Conservation (phyloP, 768 basidiomycete species). For the Boletus reticuloceps region DNA sequence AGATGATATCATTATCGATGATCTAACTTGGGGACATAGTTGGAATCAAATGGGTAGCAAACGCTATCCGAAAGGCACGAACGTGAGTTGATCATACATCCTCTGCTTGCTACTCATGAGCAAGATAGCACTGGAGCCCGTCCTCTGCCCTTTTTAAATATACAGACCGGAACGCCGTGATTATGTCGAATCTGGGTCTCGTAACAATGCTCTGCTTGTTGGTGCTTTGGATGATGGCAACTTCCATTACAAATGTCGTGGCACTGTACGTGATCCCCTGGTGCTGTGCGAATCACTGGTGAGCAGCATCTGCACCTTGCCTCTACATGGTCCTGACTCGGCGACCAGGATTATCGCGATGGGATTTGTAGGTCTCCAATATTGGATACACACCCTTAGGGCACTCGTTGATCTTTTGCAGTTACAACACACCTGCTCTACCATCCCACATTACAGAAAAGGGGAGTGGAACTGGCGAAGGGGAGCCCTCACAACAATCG, state of each 20-base stretch:
- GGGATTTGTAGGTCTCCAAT: not conserved
- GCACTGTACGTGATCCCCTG: not conserved
- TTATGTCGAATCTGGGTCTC: not conserved
- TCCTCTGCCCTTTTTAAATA: not conserved
- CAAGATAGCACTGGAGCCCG: not conserved
- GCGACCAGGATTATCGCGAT: not conserved
- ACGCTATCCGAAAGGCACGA: not conserved
- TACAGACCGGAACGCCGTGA: not conserved
- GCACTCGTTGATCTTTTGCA: not conserved
- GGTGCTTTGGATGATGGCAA: not conserved
- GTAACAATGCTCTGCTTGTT: not conserved
- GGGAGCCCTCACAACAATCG: not conserved
- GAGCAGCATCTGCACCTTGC: not conserved
- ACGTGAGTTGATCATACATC: not conserved
- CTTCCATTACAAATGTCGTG: not conserved
- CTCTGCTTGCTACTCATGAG: not conserved
- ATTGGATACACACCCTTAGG: not conserved
- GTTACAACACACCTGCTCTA: not conserved
- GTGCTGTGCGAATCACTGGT: not conserved
- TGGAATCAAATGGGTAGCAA: not conserved
- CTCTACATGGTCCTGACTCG: not conserved
- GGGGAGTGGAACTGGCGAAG: not conserved
- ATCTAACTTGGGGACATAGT: not conserved
- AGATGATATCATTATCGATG: too few relatives aligned
- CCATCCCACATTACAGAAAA: not conserved